Percentiles rank a stretch among this genome's conserved stretches.
These are phyloP conservation scores for Ophiognomonia clavigignenti-juglandacearum DNA, from an alignment of 2,329 filamentous ascomycete species.

Conservation along the genomic window DNA sequence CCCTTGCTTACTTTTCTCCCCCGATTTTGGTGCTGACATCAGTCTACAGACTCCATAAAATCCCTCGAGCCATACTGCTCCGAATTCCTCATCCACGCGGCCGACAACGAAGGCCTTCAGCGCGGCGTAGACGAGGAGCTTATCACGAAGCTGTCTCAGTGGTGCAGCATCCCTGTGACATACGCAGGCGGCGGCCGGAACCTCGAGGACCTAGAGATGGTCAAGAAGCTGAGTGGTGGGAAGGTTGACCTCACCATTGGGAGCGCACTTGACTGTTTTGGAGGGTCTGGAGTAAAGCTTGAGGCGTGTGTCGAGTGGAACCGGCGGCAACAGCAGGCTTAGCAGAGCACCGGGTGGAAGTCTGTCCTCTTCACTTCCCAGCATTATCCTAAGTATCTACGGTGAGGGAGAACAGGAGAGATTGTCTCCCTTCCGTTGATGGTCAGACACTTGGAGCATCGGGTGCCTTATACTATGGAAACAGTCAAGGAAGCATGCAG, in stretches of 20 bases:
- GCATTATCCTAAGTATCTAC: too few relatives aligned
- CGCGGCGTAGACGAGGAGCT: conserved; percentile 84
- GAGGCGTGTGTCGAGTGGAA: conserved; percentile 92
- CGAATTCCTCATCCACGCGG: conserved; percentile 95
- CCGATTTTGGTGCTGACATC: neutral
- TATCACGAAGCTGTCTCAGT: conserved; percentile 69
- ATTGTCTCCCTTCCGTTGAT: too few relatives aligned
- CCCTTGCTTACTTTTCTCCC: neutral
- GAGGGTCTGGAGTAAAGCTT: conserved; percentile 79
- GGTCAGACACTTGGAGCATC: too few relatives aligned
- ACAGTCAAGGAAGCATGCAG: too few relatives aligned
- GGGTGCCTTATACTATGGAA: too few relatives aligned
- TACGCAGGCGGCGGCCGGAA: conserved; percentile 92
- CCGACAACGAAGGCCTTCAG: conserved; percentile 93
- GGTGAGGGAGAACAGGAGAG: too few relatives aligned
- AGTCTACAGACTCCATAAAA: conserved; percentile 65
- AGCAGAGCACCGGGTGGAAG: too few relatives aligned
- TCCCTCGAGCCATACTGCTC: conserved; percentile 86
- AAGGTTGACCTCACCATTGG: conserved; percentile 93
- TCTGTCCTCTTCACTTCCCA: too few relatives aligned
- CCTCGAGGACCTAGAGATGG: conserved; percentile 75
- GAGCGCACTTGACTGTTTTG: conserved; percentile 93
- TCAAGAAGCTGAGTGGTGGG: conserved; percentile 72
- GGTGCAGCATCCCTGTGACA: conserved; percentile 90
- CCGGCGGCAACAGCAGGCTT: conserved; percentile 32